phyloP scores from a whole-genome alignment of 148 eudicot genomes.

The Pharnaceum exiguum region DNA sequence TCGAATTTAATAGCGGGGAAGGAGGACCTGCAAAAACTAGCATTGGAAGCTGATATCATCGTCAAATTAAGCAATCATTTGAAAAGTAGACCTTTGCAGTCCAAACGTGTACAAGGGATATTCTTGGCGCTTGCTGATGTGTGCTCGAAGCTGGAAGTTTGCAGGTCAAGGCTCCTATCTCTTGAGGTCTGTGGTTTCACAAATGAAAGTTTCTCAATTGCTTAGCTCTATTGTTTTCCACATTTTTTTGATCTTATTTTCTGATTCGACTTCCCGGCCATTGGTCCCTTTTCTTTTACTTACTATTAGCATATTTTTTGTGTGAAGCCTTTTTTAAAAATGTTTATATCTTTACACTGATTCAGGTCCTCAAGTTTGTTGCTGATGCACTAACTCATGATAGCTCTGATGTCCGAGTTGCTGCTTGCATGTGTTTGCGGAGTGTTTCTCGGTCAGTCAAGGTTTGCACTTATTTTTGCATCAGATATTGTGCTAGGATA shows the following conservation, averaged over 20 bases:
- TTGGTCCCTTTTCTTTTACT: too few species aligned
- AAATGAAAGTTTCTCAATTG: background rate
- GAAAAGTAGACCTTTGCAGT: slow-evolving; percentile 32
- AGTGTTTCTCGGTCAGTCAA: slow-evolving; percentile 89
- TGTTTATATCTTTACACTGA: slow-evolving; percentile 12
- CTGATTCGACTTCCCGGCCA: background rate
- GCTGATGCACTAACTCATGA: slow-evolving; percentile 69
- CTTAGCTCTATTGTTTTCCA: background rate
- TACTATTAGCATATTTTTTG: background rate
- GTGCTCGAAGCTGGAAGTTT: slow-evolving; percentile 82
- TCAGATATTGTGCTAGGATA: background rate
- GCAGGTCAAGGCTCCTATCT: slow-evolving; percentile 63
- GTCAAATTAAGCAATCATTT: slow-evolving; percentile 63
- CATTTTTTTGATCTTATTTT: background rate
- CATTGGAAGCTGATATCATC: slow-evolving; percentile 65
- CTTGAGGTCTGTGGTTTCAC: slow-evolving; percentile 62
- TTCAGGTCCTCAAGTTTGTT: slow-evolving; percentile 53
- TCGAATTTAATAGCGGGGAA: slow-evolving; percentile 56
- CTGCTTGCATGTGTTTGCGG: slow-evolving; percentile 81
- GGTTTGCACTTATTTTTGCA: slow-evolving; percentile 41
- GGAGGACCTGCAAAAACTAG: slow-evolving; percentile 76
- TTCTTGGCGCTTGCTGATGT: slow-evolving; percentile 71
- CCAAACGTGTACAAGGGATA: slow-evolving; percentile 74
- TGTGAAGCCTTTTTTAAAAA: background rate
- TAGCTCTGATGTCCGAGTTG: slow-evolving; percentile 65